A percentile compares a stretch with the other conserved stretches of the same genome.
These are phyloP conservation scores for Lactarius pseudohatsudake DNA, from an alignment of 768 basidiomycete genomes.

Conservation along the genomic window DNA sequence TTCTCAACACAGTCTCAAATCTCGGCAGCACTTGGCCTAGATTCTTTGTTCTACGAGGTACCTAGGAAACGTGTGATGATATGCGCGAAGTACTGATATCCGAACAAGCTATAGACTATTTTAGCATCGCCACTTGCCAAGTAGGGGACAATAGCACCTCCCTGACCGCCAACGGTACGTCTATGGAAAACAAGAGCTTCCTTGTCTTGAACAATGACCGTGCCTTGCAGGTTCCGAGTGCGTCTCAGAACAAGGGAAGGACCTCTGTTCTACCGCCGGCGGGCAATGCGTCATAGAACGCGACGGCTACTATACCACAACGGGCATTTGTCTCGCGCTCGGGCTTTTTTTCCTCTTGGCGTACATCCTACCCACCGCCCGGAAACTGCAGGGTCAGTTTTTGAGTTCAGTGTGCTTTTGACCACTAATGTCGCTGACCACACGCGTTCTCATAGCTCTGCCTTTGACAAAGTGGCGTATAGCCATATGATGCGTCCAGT, in stretches of 20 bases:
- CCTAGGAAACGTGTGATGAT: background rate
- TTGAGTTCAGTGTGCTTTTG: background rate
- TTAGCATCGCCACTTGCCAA: slow-evolving; percentile 82
- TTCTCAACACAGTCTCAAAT: slow-evolving; percentile 93
- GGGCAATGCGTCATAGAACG: slow-evolving; percentile 80
- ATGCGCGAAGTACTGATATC: slow-evolving; percentile 21
- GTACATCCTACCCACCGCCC: slow-evolving; percentile 83
- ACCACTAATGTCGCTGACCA: background rate
- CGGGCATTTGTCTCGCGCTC: slow-evolving; percentile 69
- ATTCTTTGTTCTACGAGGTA: slow-evolving; percentile 90
- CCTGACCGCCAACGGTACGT: slow-evolving; percentile 56
- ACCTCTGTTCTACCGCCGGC: slow-evolving; percentile 65
- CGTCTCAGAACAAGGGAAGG: slow-evolving; percentile 88
- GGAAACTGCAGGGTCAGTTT: slow-evolving; percentile 77
- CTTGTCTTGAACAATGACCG: background rate
- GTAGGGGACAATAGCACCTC: slow-evolving; percentile 57
- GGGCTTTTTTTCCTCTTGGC: slow-evolving; percentile 73
- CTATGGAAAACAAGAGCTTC: background rate
- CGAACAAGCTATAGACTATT: slow-evolving; percentile 75
- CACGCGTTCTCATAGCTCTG: slow-evolving; percentile 46
- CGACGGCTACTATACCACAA: slow-evolving; percentile 92
- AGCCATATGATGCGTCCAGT: slow-evolving; percentile 38
- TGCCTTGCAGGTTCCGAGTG: slow-evolving; percentile 72
- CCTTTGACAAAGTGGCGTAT: slow-evolving; percentile 74
- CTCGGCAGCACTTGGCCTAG: slow-evolving; percentile 99